Base-by-base conservation (phyloP, 768 basidiomycete genomes). In the Rhizopogon salebrosus region DNA sequence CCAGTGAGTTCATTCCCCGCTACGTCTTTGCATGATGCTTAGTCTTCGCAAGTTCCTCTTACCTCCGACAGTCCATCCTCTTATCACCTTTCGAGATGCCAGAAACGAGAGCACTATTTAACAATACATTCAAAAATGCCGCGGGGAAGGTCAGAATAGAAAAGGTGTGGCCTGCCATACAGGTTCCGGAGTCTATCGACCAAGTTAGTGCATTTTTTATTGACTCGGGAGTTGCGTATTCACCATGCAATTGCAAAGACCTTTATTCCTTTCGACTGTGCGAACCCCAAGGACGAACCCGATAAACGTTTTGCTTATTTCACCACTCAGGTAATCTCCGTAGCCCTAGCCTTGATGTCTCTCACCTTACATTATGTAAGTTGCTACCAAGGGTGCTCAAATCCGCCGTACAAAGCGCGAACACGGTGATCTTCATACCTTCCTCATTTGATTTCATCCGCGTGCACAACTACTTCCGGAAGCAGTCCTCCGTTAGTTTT, bases 381-480 rank as follows among this genome's bases (percentile, higher is more conserved):
- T 72, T 94, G 24, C 77, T 98, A 1, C 94, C 97, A 7, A 64
- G 76, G 14, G 72, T 97, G 22, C 73, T 94, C 41, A 94, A 92
- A 70, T 98, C 95, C 2, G 97, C 97, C 0, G 92, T 98, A 5
- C 89, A 92, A 69, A 92, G 93, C 58, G 76, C 83, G 24, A 92
- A 93, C 65, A 93, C 94, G 0, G 79, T 86, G 48, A 77, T 98
- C 57, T 90, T 98, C 65, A 74, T 99, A 16, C 94, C 97, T 0
- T 95, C 92, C 0, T 98, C 95, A 48, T 95, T 95, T 65, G 97
- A 98, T 70, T 98, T 95, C 65, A 90, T 98, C 53, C 83, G 93
- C 20, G 76, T 99, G 8, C 87, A 89, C 54, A 93, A 94, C 54
- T 76, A 91, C 69, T 84, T 98, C 72, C 80, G 84, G 50, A 92